Base-by-base conservation (phyloP, 169 alveolate genomes). In the Eimeria tenella region DNA sequence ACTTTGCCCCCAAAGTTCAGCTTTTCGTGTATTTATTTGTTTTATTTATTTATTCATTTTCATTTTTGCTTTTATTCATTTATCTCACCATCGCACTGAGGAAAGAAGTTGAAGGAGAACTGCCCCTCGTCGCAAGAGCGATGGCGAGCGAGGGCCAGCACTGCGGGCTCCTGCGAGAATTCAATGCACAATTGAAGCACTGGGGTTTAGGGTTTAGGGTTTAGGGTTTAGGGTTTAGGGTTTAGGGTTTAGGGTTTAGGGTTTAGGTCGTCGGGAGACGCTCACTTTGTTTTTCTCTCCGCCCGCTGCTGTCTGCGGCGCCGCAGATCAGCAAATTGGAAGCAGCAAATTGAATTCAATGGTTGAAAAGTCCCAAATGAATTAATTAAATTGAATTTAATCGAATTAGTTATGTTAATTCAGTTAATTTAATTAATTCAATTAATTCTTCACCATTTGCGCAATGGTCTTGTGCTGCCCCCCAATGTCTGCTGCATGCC, bases 381-480 rank as follows among this genome's bases (percentile, higher is more conserved):
- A 58, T 58, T 0, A 58, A 58, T 1, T 58, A 11, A 56, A 58
- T 58, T 58, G 0, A 58, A 58, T 58, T 58, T 11, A 58, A 58
- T 58, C 4, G 0, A 58, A 11, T 58, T 6, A 56, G 10, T 58
- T 58, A 58, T 1, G 0, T 58, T 58, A 58, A 58, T 11, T 58
- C 17, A 15, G 3, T 11, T 58, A 58, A 58, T 58, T 58, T 15
- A 58, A 58, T 58, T 15, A 58, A 58, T 58, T 58, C 65, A 58
- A 58, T 58, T 9, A 58, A 58, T 58, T 58, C 75, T 93, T 94
- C 86, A 79, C 96, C 70, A 93, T 86, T 86, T 97, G 97, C 19
- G 97, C 97, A n/a, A 97, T 93, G 10, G 96, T 98, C 56, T 86
- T 95, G n/a, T 86, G 92, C 94, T 97, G 97, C 71, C 97, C 98